These are phyloP conservation scores for Chaetomium tenue DNA, from an alignment of 495 filamentous ascomycete genomes.

Conservation along the genomic window DNA sequence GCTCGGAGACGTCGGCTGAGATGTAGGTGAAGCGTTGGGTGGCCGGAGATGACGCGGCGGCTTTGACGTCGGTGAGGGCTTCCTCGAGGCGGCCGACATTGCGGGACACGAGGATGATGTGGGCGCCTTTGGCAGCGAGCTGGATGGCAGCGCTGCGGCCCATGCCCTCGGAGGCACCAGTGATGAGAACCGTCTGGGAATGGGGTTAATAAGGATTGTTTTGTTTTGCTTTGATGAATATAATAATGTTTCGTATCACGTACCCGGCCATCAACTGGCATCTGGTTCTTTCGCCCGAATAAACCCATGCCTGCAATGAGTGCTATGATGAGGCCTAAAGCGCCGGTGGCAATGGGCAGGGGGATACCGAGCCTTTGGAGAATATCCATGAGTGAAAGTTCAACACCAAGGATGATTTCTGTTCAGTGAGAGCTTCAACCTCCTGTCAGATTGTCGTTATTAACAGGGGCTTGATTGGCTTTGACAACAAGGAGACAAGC, in stretches of 20 bases:
- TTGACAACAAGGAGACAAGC: not conserved
- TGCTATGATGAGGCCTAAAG: constrained; percentile 49
- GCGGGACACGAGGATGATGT: constrained; percentile 80
- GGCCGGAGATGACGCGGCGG: constrained; percentile 56
- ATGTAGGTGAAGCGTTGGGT: constrained; percentile 81
- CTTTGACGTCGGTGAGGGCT: constrained; percentile 63
- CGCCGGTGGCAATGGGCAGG: constrained; percentile 33
- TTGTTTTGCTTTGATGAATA: not conserved
- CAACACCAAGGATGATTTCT: not conserved
- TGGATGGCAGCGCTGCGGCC: constrained; percentile 69
- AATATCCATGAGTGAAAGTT: constrained; percentile 23
- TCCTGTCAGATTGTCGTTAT: not conserved
- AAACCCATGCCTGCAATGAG: constrained; percentile 59
- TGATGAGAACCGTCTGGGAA: constrained; percentile 74
- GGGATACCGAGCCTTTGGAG: constrained; percentile 19
- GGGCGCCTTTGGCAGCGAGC: constrained; percentile 79
- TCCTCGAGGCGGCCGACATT: constrained; percentile 70
- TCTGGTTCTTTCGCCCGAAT: constrained; percentile 67
- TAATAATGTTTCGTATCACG: constrained; percentile 18
- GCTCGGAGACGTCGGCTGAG: constrained; percentile 73
- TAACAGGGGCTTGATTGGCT: constrained; percentile 10
- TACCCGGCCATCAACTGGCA: constrained; percentile 79
- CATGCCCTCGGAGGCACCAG: constrained; percentile 92
- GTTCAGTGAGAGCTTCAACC: not conserved
- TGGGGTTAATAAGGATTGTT: constrained; percentile 9